Evolutionary conservation across 2,329 filamentous ascomycete genomes (phyloP).

Genomic region (Dothideomycetes sp.): DNA sequence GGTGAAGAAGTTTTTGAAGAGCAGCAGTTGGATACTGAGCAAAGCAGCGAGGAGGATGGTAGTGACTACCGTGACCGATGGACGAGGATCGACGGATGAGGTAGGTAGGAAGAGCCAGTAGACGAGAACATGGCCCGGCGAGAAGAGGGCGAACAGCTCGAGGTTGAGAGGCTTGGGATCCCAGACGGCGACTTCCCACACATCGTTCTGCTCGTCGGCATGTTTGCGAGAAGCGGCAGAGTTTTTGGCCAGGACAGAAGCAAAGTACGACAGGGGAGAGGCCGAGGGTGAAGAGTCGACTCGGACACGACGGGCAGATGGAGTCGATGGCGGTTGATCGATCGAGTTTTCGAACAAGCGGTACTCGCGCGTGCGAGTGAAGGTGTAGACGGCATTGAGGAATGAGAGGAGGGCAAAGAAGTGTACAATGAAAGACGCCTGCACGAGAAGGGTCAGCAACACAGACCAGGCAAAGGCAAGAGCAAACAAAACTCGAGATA

Average conservation of each 20-base stretch:
- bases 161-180: constrained; percentile 80
- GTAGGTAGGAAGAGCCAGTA: constrained; percentile 85
- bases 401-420: constrained; percentile 57
- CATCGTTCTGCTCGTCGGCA: constrained; percentile 71
- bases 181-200: constrained; percentile 93
- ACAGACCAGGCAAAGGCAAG: neutral
- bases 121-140: constrained; percentile 82
- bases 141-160: constrained; percentile 80
- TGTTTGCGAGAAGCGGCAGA: constrained; percentile 76
- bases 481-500: constrained; percentile 12
- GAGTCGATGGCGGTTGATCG: constrained; percentile 65
- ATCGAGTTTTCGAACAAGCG: constrained; percentile 83
- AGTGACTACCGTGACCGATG: constrained; percentile 77
- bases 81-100: constrained; percentile 62
- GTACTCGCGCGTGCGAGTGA: constrained; percentile 75
- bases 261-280: constrained; percentile 69
- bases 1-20: constrained; percentile 63
- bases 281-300: constrained; percentile 77
- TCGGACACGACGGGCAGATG: constrained; percentile 78
- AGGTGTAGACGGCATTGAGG: constrained; percentile 71
- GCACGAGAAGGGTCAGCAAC: neutral
- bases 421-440: constrained; percentile 57
- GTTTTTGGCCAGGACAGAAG: constrained; percentile 54
- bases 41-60: constrained; percentile 67
- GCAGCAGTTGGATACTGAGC: constrained; percentile 66